Evolutionary conservation across 768 basidiomycete genomes (phyloP).

Genomic region (Dentipellis fragilis): DNA sequence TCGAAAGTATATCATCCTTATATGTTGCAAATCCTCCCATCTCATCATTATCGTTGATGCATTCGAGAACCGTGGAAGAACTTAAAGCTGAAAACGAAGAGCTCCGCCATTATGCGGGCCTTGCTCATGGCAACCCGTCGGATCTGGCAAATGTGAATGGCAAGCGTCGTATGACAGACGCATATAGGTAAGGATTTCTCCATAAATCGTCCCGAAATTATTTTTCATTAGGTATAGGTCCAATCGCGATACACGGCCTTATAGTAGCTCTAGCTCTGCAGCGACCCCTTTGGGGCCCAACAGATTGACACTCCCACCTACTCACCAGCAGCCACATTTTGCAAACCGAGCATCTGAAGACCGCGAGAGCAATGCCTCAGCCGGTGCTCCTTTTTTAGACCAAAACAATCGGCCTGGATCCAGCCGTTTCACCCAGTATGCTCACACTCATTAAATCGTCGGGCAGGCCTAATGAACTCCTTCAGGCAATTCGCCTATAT

Average conservation of each 20-base stretch:
- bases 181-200: slow-evolving; percentile 28
- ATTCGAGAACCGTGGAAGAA: slow-evolving; percentile 36
- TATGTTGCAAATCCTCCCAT: slow-evolving; percentile 3
- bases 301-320: slow-evolving; percentile 57
- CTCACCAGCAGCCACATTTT: slow-evolving; percentile 42
- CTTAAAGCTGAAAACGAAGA: slow-evolving; percentile 41
- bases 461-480: neutral
- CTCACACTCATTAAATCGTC: neutral
- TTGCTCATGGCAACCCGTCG: slow-evolving; percentile 25
- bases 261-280: slow-evolving; percentile 54
- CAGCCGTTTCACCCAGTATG: slow-evolving; percentile 41
- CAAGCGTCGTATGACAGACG: slow-evolving; percentile 49
- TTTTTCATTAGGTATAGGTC: neutral
- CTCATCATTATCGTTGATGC: slow-evolving; percentile 4
- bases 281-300: slow-evolving; percentile 47
- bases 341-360: slow-evolving; percentile 15
- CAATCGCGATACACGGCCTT: neutral
- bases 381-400: neutral
- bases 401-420: slow-evolving; percentile 34
- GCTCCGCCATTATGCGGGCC: slow-evolving; percentile 26
- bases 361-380: neutral
- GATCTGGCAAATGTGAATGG: slow-evolving; percentile 42
- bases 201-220: neutral
- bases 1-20: slow-evolving; percentile 32
- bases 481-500: slow-evolving; percentile 61